Conservation (phyloP, 768 basidiomycete genomes). For the Fibroporia radiculosa region DNA sequence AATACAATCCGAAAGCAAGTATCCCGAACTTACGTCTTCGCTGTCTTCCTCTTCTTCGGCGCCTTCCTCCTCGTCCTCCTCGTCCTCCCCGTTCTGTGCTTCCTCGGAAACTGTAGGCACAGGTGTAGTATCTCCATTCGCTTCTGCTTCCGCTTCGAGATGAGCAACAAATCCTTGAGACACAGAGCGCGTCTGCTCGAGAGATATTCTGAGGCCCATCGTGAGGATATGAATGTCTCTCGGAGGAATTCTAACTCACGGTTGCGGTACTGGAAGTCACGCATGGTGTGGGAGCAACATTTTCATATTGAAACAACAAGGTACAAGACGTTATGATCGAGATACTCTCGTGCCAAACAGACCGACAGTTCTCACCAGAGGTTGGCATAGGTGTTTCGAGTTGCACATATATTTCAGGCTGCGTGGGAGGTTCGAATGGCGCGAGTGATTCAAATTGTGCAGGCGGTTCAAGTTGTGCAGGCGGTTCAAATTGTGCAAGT, state of each 20-base stretch:
- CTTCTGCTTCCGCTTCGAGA: constrained; percentile 37
- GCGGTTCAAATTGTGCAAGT: too few relatives aligned
- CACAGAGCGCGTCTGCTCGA: constrained; percentile 33
- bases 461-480: too few relatives aligned
- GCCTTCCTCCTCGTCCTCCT: constrained; percentile 32
- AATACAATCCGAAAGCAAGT: neutral
- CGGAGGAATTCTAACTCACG: constrained; percentile 40
- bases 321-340: constrained; percentile 2
- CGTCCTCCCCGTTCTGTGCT: constrained; percentile 27
- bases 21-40: constrained; percentile 29
- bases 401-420: too few relatives aligned
- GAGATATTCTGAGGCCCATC: constrained; percentile 26
- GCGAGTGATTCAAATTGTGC: too few relatives aligned
- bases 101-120: constrained; percentile 19
- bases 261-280: constrained; percentile 48
- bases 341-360: constrained; percentile 17
- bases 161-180: constrained; percentile 40
- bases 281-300: constrained; percentile 22
- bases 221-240: constrained; percentile 17
- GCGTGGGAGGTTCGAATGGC: too few relatives aligned
- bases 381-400: constrained; percentile 20
- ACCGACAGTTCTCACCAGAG: constrained; percentile 38
- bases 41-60: constrained; percentile 33
- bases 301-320: constrained; percentile 25
- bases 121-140: constrained; percentile 17